Conservation (phyloP, 768 basidiomycete genomes). For the Boletus barrowsii region DNA sequence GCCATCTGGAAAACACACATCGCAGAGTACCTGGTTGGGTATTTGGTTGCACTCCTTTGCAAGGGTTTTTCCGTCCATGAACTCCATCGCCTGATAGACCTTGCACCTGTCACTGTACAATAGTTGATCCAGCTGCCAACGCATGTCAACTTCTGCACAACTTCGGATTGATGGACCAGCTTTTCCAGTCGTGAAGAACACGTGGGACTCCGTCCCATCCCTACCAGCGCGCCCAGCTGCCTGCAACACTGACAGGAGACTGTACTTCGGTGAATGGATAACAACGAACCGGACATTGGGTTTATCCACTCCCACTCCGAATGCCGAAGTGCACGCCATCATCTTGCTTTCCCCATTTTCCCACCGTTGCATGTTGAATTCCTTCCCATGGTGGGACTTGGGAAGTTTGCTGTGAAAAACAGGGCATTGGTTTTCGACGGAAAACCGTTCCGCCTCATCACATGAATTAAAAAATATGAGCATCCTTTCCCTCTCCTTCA, state of each 20-base stretch:
- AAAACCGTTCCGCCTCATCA: not conserved
- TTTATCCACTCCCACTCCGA: conserved; percentile 1
- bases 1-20: not conserved
- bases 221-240: not conserved
- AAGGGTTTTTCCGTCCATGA: not conserved
- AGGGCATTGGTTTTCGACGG: not conserved
- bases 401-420: conserved; percentile 5
- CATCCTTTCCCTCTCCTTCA: not conserved
- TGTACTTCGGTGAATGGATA: not conserved
- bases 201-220: not conserved
- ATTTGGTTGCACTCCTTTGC: conserved; percentile 1
- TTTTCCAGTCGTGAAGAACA: not conserved
- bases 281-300: not conserved
- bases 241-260: not conserved
- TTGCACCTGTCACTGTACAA: not conserved
- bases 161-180: not conserved
- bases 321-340: conserved; percentile 5
- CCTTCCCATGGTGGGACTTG: not conserved
- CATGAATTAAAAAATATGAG: not conserved
- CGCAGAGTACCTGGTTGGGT: conserved; percentile 2
- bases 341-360: not conserved
- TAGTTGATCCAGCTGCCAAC: not conserved
- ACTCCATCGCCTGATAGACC: not conserved
- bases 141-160: not conserved
- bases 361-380: not conserved